Evolutionary conservation across 345 rosid genomes (phyloP).

Genomic region (Mallotus nudiflorus): DNA sequence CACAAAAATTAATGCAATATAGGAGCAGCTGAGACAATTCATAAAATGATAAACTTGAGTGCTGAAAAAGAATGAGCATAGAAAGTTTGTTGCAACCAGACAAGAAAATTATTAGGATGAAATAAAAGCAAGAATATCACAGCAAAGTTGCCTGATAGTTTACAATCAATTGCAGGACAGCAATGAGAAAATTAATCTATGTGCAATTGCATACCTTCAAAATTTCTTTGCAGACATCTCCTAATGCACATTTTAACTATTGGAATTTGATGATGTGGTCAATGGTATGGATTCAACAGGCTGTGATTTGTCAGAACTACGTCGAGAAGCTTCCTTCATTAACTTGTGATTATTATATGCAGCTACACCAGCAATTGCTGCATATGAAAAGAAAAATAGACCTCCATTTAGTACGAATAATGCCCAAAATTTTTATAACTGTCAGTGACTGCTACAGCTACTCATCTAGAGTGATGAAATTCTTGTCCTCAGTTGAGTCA

Average conservation of each 20-base stretch:
- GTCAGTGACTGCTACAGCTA: neutral
- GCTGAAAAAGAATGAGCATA: neutral
- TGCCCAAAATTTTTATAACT: neutral
- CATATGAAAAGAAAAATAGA: constrained; percentile 6
- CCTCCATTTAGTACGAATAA: neutral
- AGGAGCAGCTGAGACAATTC: constrained; percentile 18
- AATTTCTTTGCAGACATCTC: constrained; percentile 1
- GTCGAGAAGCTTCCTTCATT: constrained; percentile 75
- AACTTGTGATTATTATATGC: constrained; percentile 92
- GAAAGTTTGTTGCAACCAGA: constrained; percentile 1
- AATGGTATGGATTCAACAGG: constrained; percentile 46
- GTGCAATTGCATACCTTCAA: constrained; percentile 29
- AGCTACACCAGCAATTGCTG: constrained; percentile 94
- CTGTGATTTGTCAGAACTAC: constrained; percentile 31
- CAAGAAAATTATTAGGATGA: neutral
- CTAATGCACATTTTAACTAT: constrained; percentile 22
- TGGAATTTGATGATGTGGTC: constrained; percentile 35
- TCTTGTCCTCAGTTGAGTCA: neutral
- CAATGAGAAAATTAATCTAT: neutral
- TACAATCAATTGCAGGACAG: neutral
- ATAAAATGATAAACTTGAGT: neutral
- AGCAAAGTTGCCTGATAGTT: neutral
- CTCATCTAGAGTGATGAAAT: neutral
- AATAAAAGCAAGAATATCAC: too few relatives aligned
- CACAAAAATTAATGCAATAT: neutral